A percentile compares a stretch with the other conserved stretches of the same genome.
Evolutionary conservation across 495 filamentous ascomycete species (phyloP).

Genomic region (Amphirosellinia nigrospora): DNA sequence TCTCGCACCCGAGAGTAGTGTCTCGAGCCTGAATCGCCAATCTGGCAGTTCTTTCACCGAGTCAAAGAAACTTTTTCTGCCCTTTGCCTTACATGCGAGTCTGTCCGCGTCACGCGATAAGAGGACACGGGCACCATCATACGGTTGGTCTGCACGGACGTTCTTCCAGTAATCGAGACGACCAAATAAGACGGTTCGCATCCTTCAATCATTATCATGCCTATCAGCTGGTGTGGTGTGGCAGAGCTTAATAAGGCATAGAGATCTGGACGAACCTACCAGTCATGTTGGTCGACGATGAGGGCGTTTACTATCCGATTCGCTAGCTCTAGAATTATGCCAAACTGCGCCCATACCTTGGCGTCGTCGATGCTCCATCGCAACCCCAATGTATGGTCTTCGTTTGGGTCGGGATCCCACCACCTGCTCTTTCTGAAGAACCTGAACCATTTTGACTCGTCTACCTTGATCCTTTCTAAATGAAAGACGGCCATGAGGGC

Average conservation of each 20-base stretch:
- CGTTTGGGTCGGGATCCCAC: background rate
- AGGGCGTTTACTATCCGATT: constrained; percentile 3
- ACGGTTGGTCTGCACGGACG: background rate
- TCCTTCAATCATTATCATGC: background rate
- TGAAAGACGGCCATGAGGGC: background rate
- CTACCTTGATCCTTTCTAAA: background rate
- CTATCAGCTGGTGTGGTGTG: background rate
- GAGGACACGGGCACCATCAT: background rate
- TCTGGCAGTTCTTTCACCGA: background rate
- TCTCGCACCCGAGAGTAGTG: background rate
- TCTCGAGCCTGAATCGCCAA: background rate
- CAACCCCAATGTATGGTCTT: background rate
- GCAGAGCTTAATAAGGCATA: background rate
- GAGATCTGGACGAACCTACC: background rate
- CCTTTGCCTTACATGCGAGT: background rate
- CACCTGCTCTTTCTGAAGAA: constrained; percentile 4
- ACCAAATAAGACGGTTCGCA: background rate
- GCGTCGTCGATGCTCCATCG: constrained; percentile 11
- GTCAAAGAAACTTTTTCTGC: background rate
- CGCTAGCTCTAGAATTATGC: background rate
- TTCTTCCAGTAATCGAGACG: background rate
- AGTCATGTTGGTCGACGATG: background rate
- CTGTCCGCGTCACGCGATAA: background rate
- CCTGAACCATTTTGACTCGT: constrained; percentile 4
- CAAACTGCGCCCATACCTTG: background rate